Evolutionary conservation across 176 grass and related monocot genomes (phyloP).

Genomic region (Saccharum spontaneum): DNA sequence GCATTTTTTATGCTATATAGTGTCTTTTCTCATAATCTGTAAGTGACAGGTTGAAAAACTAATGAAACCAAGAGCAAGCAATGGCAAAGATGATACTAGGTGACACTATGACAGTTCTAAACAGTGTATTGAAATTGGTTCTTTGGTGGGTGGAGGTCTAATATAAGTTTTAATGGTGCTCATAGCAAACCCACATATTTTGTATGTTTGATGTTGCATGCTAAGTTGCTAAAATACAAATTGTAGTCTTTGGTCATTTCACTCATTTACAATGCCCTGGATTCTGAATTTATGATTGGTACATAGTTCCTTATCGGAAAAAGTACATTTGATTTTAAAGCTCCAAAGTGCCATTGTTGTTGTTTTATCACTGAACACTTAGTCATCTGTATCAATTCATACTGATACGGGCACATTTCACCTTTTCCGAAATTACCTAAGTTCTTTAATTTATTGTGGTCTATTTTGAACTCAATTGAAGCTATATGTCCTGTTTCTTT

Average conservation of each 20-base stretch:
- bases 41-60: constrained; percentile 24
- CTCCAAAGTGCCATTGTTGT: not conserved
- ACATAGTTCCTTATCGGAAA: not conserved
- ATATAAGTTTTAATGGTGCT: not conserved
- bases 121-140: constrained; percentile 18
- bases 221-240: not conserved
- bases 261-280: not conserved
- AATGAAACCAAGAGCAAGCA: constrained; percentile 1
- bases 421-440: not conserved
- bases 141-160: not conserved
- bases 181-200: not conserved
- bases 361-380: not conserved
- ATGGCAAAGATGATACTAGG: constrained; percentile 3
- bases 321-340: not conserved
- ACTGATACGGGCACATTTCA: not conserved
- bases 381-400: constrained; percentile 12
- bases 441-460: constrained; percentile 5
- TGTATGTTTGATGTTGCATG: not conserved
- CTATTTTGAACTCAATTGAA: constrained; percentile 1
- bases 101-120: not conserved
- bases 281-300: constrained; percentile 4
- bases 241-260: not conserved
- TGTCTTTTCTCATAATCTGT: not conserved
- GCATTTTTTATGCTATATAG: constrained; percentile 4
- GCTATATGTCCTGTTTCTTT: constrained; percentile 11